These are phyloP conservation scores for Curvularia eragrostidis DNA, from an alignment of 2,329 filamentous ascomycete species.

Conservation along the genomic window DNA sequence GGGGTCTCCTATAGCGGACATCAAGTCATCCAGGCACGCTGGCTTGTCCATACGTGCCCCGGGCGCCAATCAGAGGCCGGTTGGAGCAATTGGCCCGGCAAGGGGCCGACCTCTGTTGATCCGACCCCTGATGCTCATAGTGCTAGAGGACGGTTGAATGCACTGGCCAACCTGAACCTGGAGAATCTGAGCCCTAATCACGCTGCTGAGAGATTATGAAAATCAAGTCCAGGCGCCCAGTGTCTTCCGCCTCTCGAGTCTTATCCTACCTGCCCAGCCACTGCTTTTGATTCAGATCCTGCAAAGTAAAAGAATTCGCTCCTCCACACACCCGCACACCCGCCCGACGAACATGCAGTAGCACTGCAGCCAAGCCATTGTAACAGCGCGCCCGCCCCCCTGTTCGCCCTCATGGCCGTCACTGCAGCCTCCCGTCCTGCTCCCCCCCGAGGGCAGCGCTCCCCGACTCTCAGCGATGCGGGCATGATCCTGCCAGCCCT, in stretches of 20 bases:
- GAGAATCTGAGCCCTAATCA: too few relatives aligned
- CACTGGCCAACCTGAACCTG: too few relatives aligned
- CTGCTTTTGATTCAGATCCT: conserved; percentile 4
- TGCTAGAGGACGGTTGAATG: too few relatives aligned
- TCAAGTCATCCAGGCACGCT: conserved; percentile 12
- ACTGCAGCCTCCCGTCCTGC: conserved; percentile 27
- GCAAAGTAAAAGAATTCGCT: neutral
- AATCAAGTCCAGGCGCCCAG: conserved; percentile 26
- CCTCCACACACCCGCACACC: neutral
- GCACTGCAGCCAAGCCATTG: conserved; percentile 27
- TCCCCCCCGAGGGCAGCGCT: conserved; percentile 49
- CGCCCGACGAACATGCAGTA: conserved; percentile 26
- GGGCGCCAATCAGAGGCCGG: conserved; percentile 17
- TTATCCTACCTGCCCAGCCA: conserved; percentile 17
- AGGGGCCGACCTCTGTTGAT: neutral
- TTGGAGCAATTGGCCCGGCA: neutral
- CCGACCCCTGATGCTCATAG: too few relatives aligned
- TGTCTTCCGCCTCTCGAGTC: conserved; percentile 25
- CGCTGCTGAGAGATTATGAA: conserved; percentile 28
- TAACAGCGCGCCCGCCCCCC: conserved; percentile 28
- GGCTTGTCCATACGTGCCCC: too few relatives aligned
- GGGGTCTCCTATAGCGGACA: conserved; percentile 6
- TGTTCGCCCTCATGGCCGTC: conserved; percentile 31
- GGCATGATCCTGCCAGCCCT: conserved; percentile 87
- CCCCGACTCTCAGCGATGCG: conserved; percentile 88